Conservation (phyloP, 2,329 filamentous ascomycete species). For the Diplodia intermedia region DNA sequence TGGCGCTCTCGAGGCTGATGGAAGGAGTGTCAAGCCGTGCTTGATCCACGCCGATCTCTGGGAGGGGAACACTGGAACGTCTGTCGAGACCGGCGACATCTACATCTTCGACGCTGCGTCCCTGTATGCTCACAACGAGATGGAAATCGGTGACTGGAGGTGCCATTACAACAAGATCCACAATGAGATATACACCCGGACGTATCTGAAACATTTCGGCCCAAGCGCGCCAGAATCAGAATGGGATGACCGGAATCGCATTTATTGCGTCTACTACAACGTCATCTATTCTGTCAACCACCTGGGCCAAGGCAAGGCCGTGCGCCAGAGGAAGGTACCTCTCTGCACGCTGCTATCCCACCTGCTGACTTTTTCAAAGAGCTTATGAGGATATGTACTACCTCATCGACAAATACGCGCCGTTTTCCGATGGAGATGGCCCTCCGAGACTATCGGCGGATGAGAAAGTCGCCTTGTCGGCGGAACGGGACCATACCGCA, state of each 20-base stretch:
- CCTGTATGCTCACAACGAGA: conserved; percentile 53
- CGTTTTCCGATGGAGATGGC: conserved; percentile 36
- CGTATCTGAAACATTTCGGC: conserved; percentile 2
- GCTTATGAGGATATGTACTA: conserved; percentile 39
- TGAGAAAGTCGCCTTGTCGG: conserved; percentile 21
- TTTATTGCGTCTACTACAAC: conserved; percentile 33
- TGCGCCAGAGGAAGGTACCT: conserved; percentile 29
- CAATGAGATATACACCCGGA: conserved; percentile 12
- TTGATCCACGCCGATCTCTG: conserved; percentile 53
- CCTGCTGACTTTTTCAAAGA: background rate
- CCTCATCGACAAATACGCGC: conserved; percentile 40
- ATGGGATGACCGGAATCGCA: conserved; percentile 31
- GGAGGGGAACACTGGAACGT: conserved; percentile 51
- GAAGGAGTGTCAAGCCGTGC: conserved; percentile 39
- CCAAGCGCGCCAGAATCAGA: conserved; percentile 12
- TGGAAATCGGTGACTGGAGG: conserved; percentile 27
- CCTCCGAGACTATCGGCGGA: conserved; percentile 30
- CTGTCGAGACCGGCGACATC: conserved; percentile 40
- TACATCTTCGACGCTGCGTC: conserved; percentile 49
- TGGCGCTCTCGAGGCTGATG: conserved; percentile 39
- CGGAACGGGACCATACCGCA: conserved; percentile 12
- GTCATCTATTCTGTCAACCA: conserved; percentile 32
- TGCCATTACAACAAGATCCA: conserved; percentile 27
- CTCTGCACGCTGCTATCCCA: background rate
- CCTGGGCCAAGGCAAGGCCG: conserved; percentile 19